Evolutionary conservation across 164 flowering plant genomes (phyloP), one percentile per base, ranked within the genome.

Genomic region (Buxus sempervirens): DNA sequence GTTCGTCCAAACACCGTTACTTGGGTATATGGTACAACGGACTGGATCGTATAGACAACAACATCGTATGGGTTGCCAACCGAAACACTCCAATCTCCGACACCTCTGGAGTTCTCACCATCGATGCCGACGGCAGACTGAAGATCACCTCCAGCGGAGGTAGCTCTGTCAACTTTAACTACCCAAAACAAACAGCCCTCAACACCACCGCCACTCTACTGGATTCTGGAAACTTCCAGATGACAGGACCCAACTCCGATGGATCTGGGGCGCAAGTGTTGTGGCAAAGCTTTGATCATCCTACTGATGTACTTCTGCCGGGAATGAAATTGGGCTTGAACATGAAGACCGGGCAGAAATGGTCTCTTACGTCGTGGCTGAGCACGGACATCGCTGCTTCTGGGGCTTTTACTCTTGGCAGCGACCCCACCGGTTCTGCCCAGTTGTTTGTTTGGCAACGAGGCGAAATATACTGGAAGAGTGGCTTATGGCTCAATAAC

Each of bases 211-310:
- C 80, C 24, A 67, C 53, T 49, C 62, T 76, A 32, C 25, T 24
- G 20, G 73, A 70, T 23, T 4, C 56, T 7, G 82, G 84, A 0
- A 81, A 81, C 32, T 79, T 81, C 23, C 63, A 76, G 5, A 53
- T 81, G 58, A n/a, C 62, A 62, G 23, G 75, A 76, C 23, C 38
- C 63, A 67, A 72, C 54, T 15, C 51, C 5, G 64, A 70, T n/a
- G n/a, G n/a, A n/a, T n/a, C n/a, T n/a, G n/a, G n/a, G n/a, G n/a
- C n/a, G 54, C 53, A n/a, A n/a, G 57, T 60, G 22, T 18, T 78
- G n/a, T 80, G 83, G 83, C 79, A 78, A 55, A 77, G 79, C 62
- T 78, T 80, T 65, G 79, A 80, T 68, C 49, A 80, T 66, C 83
- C 81, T 0, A 72, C 83, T 0, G 67, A 78, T 48, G 73, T 77